Percentiles rank a stretch among this genome's conserved stretches.
These are phyloP conservation scores for Heimioporus sp. DNA, from an alignment of 768 basidiomycete genomes.

Conservation along the genomic window DNA sequence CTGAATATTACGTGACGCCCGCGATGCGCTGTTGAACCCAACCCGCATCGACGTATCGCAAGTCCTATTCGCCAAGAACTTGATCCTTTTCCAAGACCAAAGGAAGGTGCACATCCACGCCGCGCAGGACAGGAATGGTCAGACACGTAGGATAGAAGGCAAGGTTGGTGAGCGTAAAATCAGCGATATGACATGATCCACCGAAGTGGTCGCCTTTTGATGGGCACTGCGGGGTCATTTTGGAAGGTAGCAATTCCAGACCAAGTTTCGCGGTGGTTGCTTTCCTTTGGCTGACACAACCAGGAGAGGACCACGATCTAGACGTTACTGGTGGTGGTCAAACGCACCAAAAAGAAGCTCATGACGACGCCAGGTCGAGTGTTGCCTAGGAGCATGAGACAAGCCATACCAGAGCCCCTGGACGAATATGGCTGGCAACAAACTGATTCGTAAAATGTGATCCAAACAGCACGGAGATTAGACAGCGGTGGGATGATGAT, in stretches of 20 bases:
- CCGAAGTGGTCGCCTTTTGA: constrained; percentile 38
- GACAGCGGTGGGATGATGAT: constrained; percentile 45
- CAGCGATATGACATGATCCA: too few species aligned
- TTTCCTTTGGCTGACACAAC: constrained; percentile 72
- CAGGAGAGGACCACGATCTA: constrained; percentile 82
- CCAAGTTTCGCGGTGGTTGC: constrained; percentile 30
- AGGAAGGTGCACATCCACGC: constrained; percentile 67
- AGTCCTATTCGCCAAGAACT: constrained; percentile 77
- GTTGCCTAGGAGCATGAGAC: constrained; percentile 78
- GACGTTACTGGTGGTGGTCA: constrained; percentile 88
- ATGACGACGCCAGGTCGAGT: constrained; percentile 72
- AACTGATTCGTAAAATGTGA: constrained; percentile 76
- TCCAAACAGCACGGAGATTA: constrained; percentile 74
- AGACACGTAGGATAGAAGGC: constrained; percentile 77
- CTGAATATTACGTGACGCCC: constrained; percentile 74
- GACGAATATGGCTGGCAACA: constrained; percentile 87
- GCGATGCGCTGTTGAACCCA: constrained; percentile 65
- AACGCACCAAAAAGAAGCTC: constrained; percentile 97
- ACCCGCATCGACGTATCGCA: constrained; percentile 67
- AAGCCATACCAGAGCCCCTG: constrained; percentile 96
- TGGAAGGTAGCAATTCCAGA: constrained; percentile 24
- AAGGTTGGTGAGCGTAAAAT: constrained; percentile 59
- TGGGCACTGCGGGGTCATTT: constrained; percentile 32
- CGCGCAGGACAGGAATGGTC: constrained; percentile 51
- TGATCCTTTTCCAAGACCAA: constrained; percentile 49